Base-by-base conservation (phyloP, 768 basidiomycete species). In the Amanita pseudoporphyria region DNA sequence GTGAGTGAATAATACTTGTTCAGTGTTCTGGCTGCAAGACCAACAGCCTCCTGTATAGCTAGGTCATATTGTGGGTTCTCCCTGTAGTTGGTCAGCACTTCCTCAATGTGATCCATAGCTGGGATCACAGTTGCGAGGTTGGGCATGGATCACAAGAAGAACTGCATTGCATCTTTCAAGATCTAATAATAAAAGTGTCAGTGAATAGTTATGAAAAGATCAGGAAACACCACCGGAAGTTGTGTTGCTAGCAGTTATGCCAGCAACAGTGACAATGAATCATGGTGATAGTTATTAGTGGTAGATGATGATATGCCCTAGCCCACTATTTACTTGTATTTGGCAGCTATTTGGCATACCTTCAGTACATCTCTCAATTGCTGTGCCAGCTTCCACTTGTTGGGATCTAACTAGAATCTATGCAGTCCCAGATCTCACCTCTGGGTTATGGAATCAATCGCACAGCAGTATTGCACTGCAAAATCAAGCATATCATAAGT, bases 1-100 rank as follows among this genome's bases (percentile, higher is more conserved):
- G 55, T 54, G 4, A 45, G 1, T 52, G 9, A 60, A 59, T 49
- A 69, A 58, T 57, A 62, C 56, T 46, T 66, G 62, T 55, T 66
- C 52, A 35, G 53, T 41, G 49, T 66, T 52, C 40, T 60, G 55
- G 52, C 53, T 4, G 36, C 52, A 31, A 54, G 45, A 9, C 9
- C 3, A n/a, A 51, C 21, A 16, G 55, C 49, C 35, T 60, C 60
- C 51, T 62, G 62, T 41, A 67, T 65, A 2, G 63, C 54, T 3
- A 56, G 45, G 10, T 55, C 19, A 32, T 61, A 58, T 35, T 54
- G 48, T 9, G 45, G 41, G 16, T 60, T 53, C 44, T 61, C 56
- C 10, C 50, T 38, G 0, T 48, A 32, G 13, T 56, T 43, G 14
- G 53, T 49, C 10, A 65, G 57, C 1, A 56, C 49, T 6, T 36